A percentile compares a stretch with the other conserved stretches of the same genome.
Evolutionary conservation across 1,284 basidiomycete species (phyloP).

Genomic region (Cryptococcus wingfieldii): DNA sequence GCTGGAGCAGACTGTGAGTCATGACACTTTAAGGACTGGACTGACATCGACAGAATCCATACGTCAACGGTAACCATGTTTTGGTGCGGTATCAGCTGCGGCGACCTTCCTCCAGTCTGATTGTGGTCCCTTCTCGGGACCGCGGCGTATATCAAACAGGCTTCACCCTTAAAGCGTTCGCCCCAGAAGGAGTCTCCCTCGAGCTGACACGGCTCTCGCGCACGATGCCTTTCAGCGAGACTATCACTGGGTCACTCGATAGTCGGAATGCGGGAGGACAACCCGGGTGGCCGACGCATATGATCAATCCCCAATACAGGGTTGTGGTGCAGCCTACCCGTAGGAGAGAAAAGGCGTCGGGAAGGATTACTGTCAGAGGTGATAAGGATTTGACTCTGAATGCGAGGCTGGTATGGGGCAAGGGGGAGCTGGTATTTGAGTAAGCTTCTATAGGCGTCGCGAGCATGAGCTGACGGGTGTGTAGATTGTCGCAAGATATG

Average conservation of each 20-base stretch:
- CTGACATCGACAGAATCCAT: slow-evolving; percentile 43
- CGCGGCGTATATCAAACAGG: slow-evolving; percentile 33
- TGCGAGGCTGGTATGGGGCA: slow-evolving; percentile 68
- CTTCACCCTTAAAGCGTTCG: slow-evolving; percentile 42
- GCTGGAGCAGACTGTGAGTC: background rate
- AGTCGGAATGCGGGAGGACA: slow-evolving; percentile 78
- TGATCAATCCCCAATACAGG: slow-evolving; percentile 84
- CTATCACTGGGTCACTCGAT: slow-evolving; percentile 60
- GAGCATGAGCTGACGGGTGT: slow-evolving; percentile 43
- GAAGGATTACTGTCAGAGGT: slow-evolving; percentile 58
- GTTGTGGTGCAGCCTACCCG: slow-evolving; percentile 54
- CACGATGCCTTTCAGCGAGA: slow-evolving; percentile 32
- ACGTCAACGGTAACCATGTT: slow-evolving; percentile 71
- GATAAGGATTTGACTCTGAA: slow-evolving; percentile 70
- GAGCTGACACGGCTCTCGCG: slow-evolving; percentile 27
- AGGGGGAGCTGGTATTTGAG: slow-evolving; percentile 69
- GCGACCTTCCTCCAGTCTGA: slow-evolving; percentile 17
- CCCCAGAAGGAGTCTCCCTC: slow-evolving; percentile 17
- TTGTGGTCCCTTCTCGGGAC: slow-evolving; percentile 35
- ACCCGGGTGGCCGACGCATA: slow-evolving; percentile 69
- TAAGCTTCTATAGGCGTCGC: slow-evolving; percentile 47
- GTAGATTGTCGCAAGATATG: slow-evolving; percentile 57
- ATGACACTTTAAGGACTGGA: background rate
- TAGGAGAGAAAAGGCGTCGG: slow-evolving; percentile 46
- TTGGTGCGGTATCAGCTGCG: slow-evolving; percentile 54